Percentiles rank a stretch among this genome's conserved stretches.
These are phyloP conservation scores for Mucor velutinosus DNA, from an alignment of 371 early-diverging fungal genomes.

Conservation along the genomic window DNA sequence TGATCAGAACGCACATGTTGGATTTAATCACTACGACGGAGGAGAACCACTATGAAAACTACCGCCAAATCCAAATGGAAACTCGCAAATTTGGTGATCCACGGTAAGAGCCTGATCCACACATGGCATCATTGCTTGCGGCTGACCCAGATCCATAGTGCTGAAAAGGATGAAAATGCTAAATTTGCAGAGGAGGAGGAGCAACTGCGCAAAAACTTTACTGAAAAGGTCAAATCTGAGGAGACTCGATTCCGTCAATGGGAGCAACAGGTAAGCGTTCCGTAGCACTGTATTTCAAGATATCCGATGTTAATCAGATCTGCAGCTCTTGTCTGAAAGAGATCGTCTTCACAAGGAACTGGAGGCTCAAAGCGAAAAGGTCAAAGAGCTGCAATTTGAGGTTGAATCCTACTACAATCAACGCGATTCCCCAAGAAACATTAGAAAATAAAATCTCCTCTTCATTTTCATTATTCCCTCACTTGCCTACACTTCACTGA, in stretches of 20 bases:
- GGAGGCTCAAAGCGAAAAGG: conserved; percentile 86
- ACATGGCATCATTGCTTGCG: no score
- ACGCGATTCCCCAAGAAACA: conserved; percentile 33
- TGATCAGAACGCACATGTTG: conserved; percentile 94
- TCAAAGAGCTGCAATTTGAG: conserved; percentile 90
- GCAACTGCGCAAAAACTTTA: conserved; percentile 84
- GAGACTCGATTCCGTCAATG: conserved; percentile 94
- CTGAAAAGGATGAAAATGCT: conserved; percentile 76
- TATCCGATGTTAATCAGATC: neutral
- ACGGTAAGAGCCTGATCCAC: conserved; percentile 41
- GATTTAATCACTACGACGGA: conserved; percentile 91
- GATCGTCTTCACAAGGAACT: conserved; percentile 96
- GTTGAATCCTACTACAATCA: conserved; percentile 56
- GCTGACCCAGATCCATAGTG: conserved; percentile 45
- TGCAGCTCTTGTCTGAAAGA: conserved; percentile 88
- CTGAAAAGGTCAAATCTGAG: conserved; percentile 93
- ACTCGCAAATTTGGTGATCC: conserved; percentile 82
- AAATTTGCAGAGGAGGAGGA: conserved; percentile 96
- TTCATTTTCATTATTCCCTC: neutral
- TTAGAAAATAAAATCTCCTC: conserved; percentile 32
- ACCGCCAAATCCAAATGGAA: conserved; percentile 82
- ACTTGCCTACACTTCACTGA: neutral
- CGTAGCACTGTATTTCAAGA: neutral
- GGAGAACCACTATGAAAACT: conserved; percentile 91
- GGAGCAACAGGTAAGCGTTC: conserved; percentile 81